Percentiles rank a stretch among this genome's conserved stretches.
Evolutionary conservation across 2,329 filamentous ascomycete genomes (phyloP).

Genomic region (Xylariomycetidae sp.): DNA sequence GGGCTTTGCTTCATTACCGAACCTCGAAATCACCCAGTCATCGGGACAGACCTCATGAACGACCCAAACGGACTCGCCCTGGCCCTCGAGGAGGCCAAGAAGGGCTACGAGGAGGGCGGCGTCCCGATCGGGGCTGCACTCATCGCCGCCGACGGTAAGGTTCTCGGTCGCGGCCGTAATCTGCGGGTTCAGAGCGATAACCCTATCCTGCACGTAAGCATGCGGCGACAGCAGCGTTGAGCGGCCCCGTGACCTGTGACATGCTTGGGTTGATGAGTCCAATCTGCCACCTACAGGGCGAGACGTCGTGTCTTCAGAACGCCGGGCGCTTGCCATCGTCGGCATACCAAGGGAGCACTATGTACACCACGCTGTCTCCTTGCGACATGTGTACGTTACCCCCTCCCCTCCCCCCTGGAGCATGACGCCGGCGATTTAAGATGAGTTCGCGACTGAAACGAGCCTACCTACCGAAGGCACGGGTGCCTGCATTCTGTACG

Average conservation of each 20-base stretch:
- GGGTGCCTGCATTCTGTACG: slow-evolving; percentile 71
- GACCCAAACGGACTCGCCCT: slow-evolving; percentile 37
- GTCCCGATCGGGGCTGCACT: slow-evolving; percentile 52
- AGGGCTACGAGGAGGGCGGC: slow-evolving; percentile 40
- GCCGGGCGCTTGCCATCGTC: slow-evolving; percentile 65
- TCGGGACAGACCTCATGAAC: too few relatives aligned
- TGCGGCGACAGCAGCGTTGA: too few relatives aligned
- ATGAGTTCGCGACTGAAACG: not conserved
- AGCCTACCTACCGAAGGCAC: slow-evolving; percentile 35
- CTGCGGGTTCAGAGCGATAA: slow-evolving; percentile 68
- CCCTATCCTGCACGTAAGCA: slow-evolving; percentile 57
- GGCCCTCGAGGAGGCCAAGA: slow-evolving; percentile 40
- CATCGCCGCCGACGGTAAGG: slow-evolving; percentile 61
- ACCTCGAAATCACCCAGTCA: not conserved
- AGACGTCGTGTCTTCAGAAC: slow-evolving; percentile 70
- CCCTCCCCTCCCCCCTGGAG: not conserved
- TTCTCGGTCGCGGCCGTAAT: slow-evolving; percentile 69
- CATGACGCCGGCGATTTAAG: too few relatives aligned
- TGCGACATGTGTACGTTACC: slow-evolving; percentile 64
- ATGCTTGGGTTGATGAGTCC: too few relatives aligned
- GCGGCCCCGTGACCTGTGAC: too few relatives aligned
- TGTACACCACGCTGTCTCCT: slow-evolving; percentile 76
- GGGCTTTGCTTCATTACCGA: not conserved
- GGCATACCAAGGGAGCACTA: slow-evolving; percentile 65
- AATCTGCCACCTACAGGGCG: slow-evolving; percentile 48